Base-by-base conservation (phyloP, 2,329 filamentous ascomycete species). In the Teratosphaeria pseudoeucalypti region DNA sequence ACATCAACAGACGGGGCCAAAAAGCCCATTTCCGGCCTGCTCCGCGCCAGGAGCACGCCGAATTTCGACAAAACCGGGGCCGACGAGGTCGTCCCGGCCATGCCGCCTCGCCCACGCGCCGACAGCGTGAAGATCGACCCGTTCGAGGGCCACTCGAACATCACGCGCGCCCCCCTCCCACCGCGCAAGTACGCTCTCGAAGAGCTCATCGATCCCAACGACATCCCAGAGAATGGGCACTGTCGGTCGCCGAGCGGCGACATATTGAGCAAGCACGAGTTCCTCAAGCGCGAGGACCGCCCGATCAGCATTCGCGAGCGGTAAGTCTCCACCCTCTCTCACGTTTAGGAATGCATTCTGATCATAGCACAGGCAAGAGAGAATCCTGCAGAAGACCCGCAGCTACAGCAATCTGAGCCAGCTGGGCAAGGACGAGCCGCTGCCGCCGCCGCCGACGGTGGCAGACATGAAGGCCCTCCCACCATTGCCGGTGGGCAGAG, bases 231-330 rank as follows among this genome's bases (percentile, higher is more conserved):
- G 12, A 61, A 64, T n/a, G 12, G 16, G 23, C 62, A 66, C 34
- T 59, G 73, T 19, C 65, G 67, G 7, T 69, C 68, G 19, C 72
- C 69, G 4, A 71, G 68, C 55, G 72, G 71, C 19, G 65, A 71
- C 34, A 39, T 71, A 0, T 65, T 73, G 3, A 60, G 58, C 12
- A 60, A 61, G 10, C 64, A 65, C 43, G 57, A 68, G 34, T 70
- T 65, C 56, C 59, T 65, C 10, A 60, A 53, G 9, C 67, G 67
- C 34, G 61, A 63, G 2, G 66, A 69, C 59, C 69, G 73, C 5
- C 72, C 72, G 2, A 55, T 66, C 34, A 70, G 70, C 39, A 66
- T 75, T 52, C 63, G 70, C 32, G 73, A 75, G 65, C 66, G 73
- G 19, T 49, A 23, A 49, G 43, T 23, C 6, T 23, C 16, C n/a